Base-by-base conservation (phyloP, 2,329 filamentous ascomycete genomes). In the Dothideomycetidae sp. region DNA sequence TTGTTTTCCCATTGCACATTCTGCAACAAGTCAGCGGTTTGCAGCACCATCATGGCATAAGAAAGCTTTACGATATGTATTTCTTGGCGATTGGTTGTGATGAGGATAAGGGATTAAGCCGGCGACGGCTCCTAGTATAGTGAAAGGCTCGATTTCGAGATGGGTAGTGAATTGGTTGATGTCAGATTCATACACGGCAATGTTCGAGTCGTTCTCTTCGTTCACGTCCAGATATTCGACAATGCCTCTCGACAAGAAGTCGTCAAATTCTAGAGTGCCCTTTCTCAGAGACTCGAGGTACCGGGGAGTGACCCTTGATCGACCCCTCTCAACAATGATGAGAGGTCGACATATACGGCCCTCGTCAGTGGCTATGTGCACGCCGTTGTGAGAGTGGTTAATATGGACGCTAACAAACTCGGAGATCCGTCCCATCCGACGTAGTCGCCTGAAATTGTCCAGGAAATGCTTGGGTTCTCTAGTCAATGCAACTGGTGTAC, bases 1-100 rank as follows among this genome's bases (percentile, higher is more conserved):
- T 80, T 98, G 90, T 64, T 98, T 98, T 72, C 90, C 90, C 90
- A 98, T 98, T 62, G 90, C 90, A 63, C 88, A 94, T 68, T 96
- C n/a, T n/a, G n/a, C n/a, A n/a, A n/a, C n/a, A n/a, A n/a, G 86
- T 54, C 93, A 94, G n/a, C n/a, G n/a, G n/a, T n/a, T n/a, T n/a
- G n/a, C n/a, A n/a, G n/a, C n/a, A n/a, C n/a, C n/a, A n/a, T n/a
- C 86, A 94, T 94, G 62, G 86, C 86, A 62, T 85, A 93, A 67
- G 94, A n/a, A n/a, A n/a, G n/a, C n/a, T n/a, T n/a, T n/a, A n/a
- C n/a, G 88, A 54, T 98, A 98, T 0, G 90, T 98, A 56, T 98
- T 98, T 69, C 90, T 73, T 7, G 90, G 90, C 11, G 92, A 98
- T 58, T 98, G 90, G 60, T 98, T 98, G 66, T 98, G 90, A 57